Conservation (phyloP, 805 yeast species). For the Alloascoidea africana region DNA sequence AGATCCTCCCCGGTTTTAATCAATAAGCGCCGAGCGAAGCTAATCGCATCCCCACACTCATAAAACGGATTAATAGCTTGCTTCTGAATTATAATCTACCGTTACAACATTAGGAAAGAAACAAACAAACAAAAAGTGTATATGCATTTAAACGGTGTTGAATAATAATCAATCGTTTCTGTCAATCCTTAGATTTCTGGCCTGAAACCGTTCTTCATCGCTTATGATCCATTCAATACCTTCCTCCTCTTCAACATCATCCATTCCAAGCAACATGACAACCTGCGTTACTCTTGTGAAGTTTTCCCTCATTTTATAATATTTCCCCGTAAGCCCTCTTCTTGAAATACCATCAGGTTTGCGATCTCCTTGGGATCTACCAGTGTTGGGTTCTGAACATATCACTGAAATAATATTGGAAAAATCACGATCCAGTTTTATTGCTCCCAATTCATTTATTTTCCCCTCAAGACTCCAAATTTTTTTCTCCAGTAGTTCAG, state of each 20-base stretch:
- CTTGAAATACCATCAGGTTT: neutral
- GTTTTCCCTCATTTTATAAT: slow-evolving; percentile 61
- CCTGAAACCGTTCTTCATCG: slow-evolving; percentile 55
- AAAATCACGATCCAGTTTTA: slow-evolving; percentile 71
- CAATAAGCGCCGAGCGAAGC: too few species aligned
- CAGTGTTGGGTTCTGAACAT: slow-evolving; percentile 9
- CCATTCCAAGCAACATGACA: slow-evolving; percentile 68
- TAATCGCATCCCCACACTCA: too few species aligned
- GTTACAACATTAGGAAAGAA: too few species aligned
- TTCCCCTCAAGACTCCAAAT: slow-evolving; percentile 50
- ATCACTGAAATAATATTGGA: slow-evolving; percentile 59
- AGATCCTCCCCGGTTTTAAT: too few species aligned
- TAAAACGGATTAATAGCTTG: too few species aligned
- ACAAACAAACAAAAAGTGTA: too few species aligned
- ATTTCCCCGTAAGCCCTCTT: slow-evolving; percentile 36
- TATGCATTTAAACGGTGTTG: too few species aligned
- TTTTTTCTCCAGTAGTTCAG: slow-evolving; percentile 46
- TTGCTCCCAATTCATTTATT: slow-evolving; percentile 71
- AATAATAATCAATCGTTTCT: neutral
- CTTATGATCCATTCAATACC: slow-evolving; percentile 59
- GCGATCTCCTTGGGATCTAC: neutral
- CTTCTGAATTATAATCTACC: too few species aligned
- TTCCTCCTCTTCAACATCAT: slow-evolving; percentile 44
- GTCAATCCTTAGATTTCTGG: slow-evolving; percentile 39
- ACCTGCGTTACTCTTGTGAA: slow-evolving; percentile 77